phyloP scores from a whole-genome alignment of 495 filamentous ascomycete species.

The Talaromyces thailandensis region DNA sequence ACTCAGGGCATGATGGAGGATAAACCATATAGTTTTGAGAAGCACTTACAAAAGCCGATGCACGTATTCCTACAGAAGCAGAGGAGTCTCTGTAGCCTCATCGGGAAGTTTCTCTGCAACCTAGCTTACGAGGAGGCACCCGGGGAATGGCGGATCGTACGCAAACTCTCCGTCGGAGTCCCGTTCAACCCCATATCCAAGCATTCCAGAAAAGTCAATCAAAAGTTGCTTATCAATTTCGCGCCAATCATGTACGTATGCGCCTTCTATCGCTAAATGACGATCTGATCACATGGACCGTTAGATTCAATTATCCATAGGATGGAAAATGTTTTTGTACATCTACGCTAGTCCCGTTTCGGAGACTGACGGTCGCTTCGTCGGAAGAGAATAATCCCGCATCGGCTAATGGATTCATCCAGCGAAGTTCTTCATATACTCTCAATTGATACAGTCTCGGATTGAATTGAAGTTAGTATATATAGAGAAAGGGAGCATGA shows the following conservation, averaged over 20 bases:
- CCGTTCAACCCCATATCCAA: background rate
- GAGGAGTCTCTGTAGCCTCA: too few relatives aligned
- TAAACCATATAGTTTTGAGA: too few relatives aligned
- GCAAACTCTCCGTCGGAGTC: too few relatives aligned
- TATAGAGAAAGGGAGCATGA: background rate
- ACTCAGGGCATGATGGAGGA: too few relatives aligned
- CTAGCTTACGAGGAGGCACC: too few relatives aligned
- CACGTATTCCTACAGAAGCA: too few relatives aligned
- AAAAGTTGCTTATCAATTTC: background rate
- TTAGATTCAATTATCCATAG: too few relatives aligned
- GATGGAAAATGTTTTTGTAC: background rate
- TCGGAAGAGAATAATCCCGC: background rate
- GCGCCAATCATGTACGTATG: background rate
- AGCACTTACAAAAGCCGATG: too few relatives aligned
- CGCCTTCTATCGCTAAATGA: background rate
- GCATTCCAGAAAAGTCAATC: background rate
- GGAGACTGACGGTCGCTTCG: background rate
- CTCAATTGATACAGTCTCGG: too few relatives aligned
- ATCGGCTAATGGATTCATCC: background rate
- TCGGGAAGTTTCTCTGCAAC: too few relatives aligned
- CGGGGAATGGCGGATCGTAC: too few relatives aligned
- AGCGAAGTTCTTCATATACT: background rate
- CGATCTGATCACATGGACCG: background rate
- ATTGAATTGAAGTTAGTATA: too few relatives aligned
- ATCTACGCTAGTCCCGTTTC: background rate